These are phyloP conservation scores for Pascua sp. DNA, from an alignment of 1,284 basidiomycete genomes.

Conservation along the genomic window DNA sequence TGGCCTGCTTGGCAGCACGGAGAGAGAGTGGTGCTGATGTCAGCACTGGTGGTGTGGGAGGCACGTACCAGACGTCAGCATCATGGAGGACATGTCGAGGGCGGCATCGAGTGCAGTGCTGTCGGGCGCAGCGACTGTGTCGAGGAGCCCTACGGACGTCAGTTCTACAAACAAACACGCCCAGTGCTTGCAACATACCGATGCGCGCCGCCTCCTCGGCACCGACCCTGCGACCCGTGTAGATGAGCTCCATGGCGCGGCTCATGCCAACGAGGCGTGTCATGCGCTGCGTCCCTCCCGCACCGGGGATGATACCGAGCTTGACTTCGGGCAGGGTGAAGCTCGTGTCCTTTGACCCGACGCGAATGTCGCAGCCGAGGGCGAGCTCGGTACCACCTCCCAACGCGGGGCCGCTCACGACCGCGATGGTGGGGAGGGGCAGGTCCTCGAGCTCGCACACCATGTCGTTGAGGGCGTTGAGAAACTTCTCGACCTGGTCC, in stretches of 20 bases:
- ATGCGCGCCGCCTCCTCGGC: constrained; percentile 68
- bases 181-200: constrained; percentile 55
- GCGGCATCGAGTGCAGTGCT: constrained; percentile 30
- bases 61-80: constrained; percentile 34
- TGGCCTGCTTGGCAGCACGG: constrained; percentile 81
- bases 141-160: constrained; percentile 52
- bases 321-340: constrained; percentile 77
- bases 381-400: constrained; percentile 86
- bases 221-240: constrained; percentile 65
- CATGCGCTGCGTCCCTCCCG: constrained; percentile 86
- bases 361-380: constrained; percentile 80
- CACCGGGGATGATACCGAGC: constrained; percentile 90
- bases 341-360: constrained; percentile 65
- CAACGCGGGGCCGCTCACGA: constrained; percentile 87
- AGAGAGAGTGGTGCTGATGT: constrained; percentile 76
- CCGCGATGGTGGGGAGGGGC: constrained; percentile 83
- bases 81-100: constrained; percentile 29
- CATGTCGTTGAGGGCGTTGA: constrained; percentile 68
- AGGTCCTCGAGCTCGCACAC: constrained; percentile 72
- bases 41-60: not conserved
- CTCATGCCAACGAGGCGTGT: constrained; percentile 75
- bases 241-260: constrained; percentile 83
- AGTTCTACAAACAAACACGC: constrained; percentile 11
- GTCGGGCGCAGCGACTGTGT: constrained; percentile 55
- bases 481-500: constrained; percentile 71